Evolutionary conservation across 345 rosid genomes (phyloP).

Genomic region (Alliaria petiolata): DNA sequence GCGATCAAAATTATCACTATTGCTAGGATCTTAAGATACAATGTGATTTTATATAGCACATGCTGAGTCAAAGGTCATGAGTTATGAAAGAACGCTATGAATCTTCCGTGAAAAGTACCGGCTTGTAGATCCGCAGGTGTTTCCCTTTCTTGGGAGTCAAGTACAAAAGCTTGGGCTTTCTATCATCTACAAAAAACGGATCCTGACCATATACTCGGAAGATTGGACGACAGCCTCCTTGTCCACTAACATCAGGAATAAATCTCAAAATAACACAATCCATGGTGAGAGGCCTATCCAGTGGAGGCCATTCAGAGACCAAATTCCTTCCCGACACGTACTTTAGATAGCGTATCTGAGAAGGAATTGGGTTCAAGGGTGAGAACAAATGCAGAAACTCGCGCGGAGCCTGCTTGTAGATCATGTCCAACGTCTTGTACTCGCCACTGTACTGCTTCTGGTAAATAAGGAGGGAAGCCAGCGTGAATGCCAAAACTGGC

Average conservation of each 20-base stretch:
- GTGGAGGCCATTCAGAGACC: slow-evolving; percentile 87
- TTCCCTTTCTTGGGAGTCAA: slow-evolving; percentile 65
- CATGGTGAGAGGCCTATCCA: slow-evolving; percentile 79
- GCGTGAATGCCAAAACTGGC: slow-evolving; percentile 82
- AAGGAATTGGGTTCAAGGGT: slow-evolving; percentile 80
- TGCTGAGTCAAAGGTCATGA: background rate
- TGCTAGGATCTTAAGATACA: background rate
- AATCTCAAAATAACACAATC: slow-evolving; percentile 81
- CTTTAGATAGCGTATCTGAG: slow-evolving; percentile 84
- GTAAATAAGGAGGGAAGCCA: slow-evolving; percentile 77
- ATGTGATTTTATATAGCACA: background rate
- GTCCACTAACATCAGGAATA: slow-evolving; percentile 67
- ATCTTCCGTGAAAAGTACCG: slow-evolving; percentile 40
- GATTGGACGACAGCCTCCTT: slow-evolving; percentile 81
- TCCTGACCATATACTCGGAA: slow-evolving; percentile 89
- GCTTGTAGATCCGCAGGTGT: slow-evolving; percentile 60
- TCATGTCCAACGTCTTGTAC: slow-evolving; percentile 86
- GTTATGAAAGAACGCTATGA: background rate
- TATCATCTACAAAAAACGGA: slow-evolving; percentile 58
- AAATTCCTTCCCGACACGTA: slow-evolving; percentile 87
- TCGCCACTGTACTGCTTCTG: slow-evolving; percentile 83
- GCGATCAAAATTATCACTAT: background rate
- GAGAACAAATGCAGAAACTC: slow-evolving; percentile 79
- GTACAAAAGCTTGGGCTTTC: slow-evolving; percentile 52
- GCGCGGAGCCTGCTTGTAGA: slow-evolving; percentile 83